These are phyloP conservation scores for Leccinum barrowsii DNA, from an alignment of 768 basidiomycete species.

Conservation along the genomic window DNA sequence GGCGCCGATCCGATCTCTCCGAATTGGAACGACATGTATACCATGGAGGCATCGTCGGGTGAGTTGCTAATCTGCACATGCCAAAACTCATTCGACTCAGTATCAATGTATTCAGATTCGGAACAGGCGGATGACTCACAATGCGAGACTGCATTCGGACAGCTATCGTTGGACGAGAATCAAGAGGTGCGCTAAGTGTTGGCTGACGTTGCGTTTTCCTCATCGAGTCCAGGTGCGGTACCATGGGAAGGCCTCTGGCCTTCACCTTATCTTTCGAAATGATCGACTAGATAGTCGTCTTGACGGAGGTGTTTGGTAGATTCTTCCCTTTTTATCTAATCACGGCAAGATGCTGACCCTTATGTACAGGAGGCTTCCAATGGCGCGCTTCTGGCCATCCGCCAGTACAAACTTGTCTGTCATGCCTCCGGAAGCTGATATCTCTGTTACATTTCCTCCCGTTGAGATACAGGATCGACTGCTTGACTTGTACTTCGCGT, in stretches of 20 bases:
- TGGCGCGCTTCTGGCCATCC: slow-evolving; percentile 73
- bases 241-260: slow-evolving; percentile 74
- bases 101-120: slow-evolving; percentile 25
- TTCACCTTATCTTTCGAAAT: slow-evolving; percentile 67
- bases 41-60: slow-evolving; percentile 44
- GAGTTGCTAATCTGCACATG: neutral
- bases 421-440: slow-evolving; percentile 41
- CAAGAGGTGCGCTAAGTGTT: slow-evolving; percentile 48
- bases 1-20: slow-evolving; percentile 22
- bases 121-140: slow-evolving; percentile 38
- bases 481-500: slow-evolving; percentile 73
- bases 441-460: slow-evolving; percentile 55
- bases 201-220: slow-evolving; percentile 7
- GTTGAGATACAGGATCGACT: slow-evolving; percentile 61
- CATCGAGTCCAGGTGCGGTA: slow-evolving; percentile 64
- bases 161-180: slow-evolving; percentile 72
- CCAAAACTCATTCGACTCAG: slow-evolving; percentile 12
- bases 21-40: slow-evolving; percentile 63
- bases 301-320: slow-evolving; percentile 66
- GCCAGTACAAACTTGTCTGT: slow-evolving; percentile 39
- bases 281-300: slow-evolving; percentile 65
- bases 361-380: slow-evolving; percentile 56
- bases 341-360: slow-evolving; percentile 13
- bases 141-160: slow-evolving; percentile 59
- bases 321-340: slow-evolving; percentile 8